phyloP scores from a whole-genome alignment of 2,329 filamentous ascomycete species.

The Diaporthe humulicola region DNA sequence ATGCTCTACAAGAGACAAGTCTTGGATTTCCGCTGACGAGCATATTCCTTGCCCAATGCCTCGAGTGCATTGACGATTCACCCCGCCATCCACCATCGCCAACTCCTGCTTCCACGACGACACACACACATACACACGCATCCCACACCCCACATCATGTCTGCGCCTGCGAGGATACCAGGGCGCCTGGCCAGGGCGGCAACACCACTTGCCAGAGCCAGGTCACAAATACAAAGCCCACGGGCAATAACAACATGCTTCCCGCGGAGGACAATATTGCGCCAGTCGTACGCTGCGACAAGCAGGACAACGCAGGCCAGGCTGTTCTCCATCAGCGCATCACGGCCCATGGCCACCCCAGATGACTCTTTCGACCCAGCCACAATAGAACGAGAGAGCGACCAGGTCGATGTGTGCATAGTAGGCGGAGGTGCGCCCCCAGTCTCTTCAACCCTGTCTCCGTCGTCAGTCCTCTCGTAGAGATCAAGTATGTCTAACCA shows the following conservation, averaged over 20 bases:
- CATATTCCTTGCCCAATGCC: conserved; percentile 25
- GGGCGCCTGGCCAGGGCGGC: conserved; percentile 44
- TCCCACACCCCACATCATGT: conserved; percentile 41
- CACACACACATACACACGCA: neutral
- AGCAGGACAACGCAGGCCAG: conserved; percentile 38
- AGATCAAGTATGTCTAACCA: conserved; percentile 12
- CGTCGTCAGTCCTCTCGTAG: neutral
- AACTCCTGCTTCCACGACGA: neutral
- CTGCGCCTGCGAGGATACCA: conserved; percentile 46
- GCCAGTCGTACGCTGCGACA: conserved; percentile 31
- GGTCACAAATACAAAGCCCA: neutral
- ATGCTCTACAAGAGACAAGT: conserved; percentile 2
- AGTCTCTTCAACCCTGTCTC: neutral
- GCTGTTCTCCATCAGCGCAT: conserved; percentile 45
- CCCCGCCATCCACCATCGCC: conserved; percentile 5
- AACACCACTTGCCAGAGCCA: conserved; percentile 31
- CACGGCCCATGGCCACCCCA: conserved; percentile 47
- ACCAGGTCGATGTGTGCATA: conserved; percentile 97
- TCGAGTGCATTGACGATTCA: conserved; percentile 11
- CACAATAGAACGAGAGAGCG: conserved; percentile 85
- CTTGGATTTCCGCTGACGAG: conserved; percentile 14
- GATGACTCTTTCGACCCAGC: conserved; percentile 75
- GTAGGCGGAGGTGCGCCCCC: conserved; percentile 79
- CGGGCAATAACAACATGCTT: conserved; percentile 27
- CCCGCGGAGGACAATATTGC: conserved; percentile 25